A percentile compares a stretch with the other conserved stretches of the same genome.
These are phyloP conservation scores for Apophysomyces ossiformis DNA, from an alignment of 371 early-diverging fungal species.

Conservation along the genomic window DNA sequence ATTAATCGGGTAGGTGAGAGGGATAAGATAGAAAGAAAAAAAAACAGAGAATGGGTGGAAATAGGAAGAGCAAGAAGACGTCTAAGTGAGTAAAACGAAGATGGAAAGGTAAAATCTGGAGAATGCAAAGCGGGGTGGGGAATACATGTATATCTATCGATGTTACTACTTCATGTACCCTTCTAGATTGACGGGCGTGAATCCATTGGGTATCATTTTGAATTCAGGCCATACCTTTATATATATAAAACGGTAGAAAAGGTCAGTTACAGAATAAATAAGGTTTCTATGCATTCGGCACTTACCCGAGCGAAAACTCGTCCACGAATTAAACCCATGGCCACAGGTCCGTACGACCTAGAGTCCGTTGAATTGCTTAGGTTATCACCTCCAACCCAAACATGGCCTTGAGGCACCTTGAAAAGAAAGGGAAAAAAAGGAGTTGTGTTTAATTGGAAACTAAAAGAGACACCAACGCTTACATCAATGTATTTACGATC, in stretches of 20 bases:
- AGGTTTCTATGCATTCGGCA: background rate
- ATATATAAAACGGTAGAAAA: constrained; percentile 34
- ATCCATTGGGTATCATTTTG: constrained; percentile 27
- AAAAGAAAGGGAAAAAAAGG: background rate
- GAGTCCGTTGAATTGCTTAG: constrained; percentile 82
- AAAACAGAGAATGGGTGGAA: too few species aligned
- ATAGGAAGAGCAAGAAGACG: background rate
- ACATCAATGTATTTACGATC: constrained; percentile 62
- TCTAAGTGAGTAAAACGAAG: background rate
- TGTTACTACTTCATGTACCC: constrained; percentile 14
- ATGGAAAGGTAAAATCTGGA: background rate
- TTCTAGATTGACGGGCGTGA: constrained; percentile 24
- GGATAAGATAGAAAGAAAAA: background rate
- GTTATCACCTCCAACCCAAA: constrained; percentile 85
- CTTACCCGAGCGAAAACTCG: constrained; percentile 73
- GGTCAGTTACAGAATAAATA: constrained; percentile 20
- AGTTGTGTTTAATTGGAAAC: background rate
- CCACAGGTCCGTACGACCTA: constrained; percentile 82
- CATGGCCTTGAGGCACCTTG: constrained; percentile 69
- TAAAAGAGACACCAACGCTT: constrained; percentile 17
- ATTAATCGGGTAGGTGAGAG: background rate
- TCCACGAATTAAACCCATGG: constrained; percentile 79
- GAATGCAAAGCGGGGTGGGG: constrained; percentile 5
- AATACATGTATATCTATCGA: background rate
- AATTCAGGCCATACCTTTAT: constrained; percentile 44